Evolutionary conservation across 129 eudicot species (phyloP), one percentile per base, ranked within the genome.

Genomic region (Deinandra increscens): DNA sequence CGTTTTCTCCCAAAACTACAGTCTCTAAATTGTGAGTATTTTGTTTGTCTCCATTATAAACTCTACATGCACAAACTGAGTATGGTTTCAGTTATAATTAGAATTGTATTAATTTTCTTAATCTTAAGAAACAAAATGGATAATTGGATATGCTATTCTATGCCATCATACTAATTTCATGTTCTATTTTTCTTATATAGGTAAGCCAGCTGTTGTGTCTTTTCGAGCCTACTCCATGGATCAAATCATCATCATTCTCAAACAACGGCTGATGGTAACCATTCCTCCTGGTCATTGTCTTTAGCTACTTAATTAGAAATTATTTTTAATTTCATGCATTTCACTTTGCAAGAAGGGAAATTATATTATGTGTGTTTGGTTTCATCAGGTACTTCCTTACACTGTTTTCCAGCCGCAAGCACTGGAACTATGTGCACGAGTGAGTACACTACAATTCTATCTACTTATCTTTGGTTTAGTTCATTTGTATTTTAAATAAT

Each of bases 1-100:
- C 88, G 97, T 20, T 94, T 94, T 83, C 96, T 94, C 53, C 99
- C 97, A 17, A 87, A 86, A 65, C 76, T 94, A 67, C 97, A 87
- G 70, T 89, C 97, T n/a, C 51, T 94, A 78, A 94, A 87, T 70
- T 94, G 99, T 94, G 80, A 89, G 99, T 81, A 55, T 42, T 71
- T 6, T 69, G 22, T 49, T 36, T 65, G 39, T 45, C 22, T 53
- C 38, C 5, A 42, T 31, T 2, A 23, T 7, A 38, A 17, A 26
- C 31, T 38, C 14, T 53, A 18, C 22, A 15, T 13, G 18, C 42
- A 18, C 61, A 55, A 38, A 20, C 63, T 38, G 19, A 44, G 37
- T 46, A 37, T 7, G n/a, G 22, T 69, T 66, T 37, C 33, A 7
- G 39, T 63, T 45, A 49, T 17, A 14, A 29, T 26, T 41, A 12